phyloP scores from a whole-genome alignment of 352 stramenopile species.

The Thalassiosira exigua region DNA sequence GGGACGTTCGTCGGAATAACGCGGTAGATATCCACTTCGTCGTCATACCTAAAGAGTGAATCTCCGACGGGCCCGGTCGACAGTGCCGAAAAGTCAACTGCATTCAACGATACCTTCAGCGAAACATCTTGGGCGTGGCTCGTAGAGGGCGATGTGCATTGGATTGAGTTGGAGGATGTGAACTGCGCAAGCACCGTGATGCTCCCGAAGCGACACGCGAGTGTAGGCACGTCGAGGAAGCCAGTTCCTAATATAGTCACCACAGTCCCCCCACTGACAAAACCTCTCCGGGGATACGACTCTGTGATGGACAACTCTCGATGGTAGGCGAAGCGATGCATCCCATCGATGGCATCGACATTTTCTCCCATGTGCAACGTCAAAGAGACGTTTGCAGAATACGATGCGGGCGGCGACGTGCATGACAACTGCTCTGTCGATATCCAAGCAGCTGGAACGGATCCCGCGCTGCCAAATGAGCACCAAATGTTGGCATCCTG shows the following conservation, averaged over 20 bases:
- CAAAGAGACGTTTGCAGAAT: constrained; percentile 37
- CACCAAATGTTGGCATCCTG: constrained; percentile 75
- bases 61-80: background rate
- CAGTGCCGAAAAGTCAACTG: constrained; percentile 29
- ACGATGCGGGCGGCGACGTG: constrained; percentile 37
- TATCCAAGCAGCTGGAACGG: constrained; percentile 43
- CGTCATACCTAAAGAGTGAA: constrained; percentile 53
- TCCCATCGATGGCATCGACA: constrained; percentile 5
- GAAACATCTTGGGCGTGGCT: constrained; percentile 11
- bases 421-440: constrained; percentile 58
- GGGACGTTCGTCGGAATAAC: constrained; percentile 44
- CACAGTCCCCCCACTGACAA: constrained; percentile 62
- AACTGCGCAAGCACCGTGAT: constrained; percentile 41
- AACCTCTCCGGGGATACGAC: constrained; percentile 55
- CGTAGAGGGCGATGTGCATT: constrained; percentile 48
- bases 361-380: constrained; percentile 50
- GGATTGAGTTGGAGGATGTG: constrained; percentile 42
- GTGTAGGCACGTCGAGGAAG: constrained; percentile 55
- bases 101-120: constrained; percentile 63
- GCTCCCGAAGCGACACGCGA: constrained; percentile 67
- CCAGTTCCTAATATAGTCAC: constrained; percentile 64
- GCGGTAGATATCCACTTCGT: constrained; percentile 44
- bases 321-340: constrained; percentile 46
- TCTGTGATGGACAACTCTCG: constrained; percentile 51
- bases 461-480: constrained; percentile 64